These are phyloP conservation scores for Didymella pomorum DNA, from an alignment of 2,329 filamentous ascomycete genomes.

Conservation along the genomic window DNA sequence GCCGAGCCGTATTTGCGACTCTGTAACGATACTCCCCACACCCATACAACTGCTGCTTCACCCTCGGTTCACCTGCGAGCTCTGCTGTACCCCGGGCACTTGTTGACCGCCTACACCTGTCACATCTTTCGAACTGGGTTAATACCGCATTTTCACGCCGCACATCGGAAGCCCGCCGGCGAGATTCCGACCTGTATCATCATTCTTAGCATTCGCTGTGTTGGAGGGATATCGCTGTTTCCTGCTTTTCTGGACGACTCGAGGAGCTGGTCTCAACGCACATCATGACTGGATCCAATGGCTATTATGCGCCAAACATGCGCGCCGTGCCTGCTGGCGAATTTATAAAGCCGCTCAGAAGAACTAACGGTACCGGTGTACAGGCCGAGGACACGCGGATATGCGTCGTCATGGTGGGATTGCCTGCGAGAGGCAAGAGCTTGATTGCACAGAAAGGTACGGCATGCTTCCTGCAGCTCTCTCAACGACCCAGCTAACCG, in stretches of 20 bases:
- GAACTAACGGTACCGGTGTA: slow-evolving; percentile 70
- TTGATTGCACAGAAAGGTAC: slow-evolving; percentile 96
- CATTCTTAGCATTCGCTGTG: slow-evolving; percentile 27
- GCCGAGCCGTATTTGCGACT: slow-evolving; percentile 44
- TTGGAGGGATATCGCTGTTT: slow-evolving; percentile 26
- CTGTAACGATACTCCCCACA: slow-evolving; percentile 39
- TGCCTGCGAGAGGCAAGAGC: slow-evolving; percentile 95
- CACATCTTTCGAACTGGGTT: slow-evolving; percentile 6
- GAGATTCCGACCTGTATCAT: slow-evolving; percentile 38
- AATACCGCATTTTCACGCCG: slow-evolving; percentile 30
- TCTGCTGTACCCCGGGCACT: slow-evolving; percentile 17
- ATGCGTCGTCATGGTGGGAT: slow-evolving; percentile 98
- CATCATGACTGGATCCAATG: slow-evolving; percentile 48
- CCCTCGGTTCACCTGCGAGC: slow-evolving; percentile 19
- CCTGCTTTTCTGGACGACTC: slow-evolving; percentile 24
- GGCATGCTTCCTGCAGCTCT: slow-evolving; percentile 23
- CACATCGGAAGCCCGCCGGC: slow-evolving; percentile 43
- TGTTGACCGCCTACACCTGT: slow-evolving; percentile 30
- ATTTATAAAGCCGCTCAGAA: slow-evolving; percentile 54
- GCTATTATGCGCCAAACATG: slow-evolving; percentile 51
- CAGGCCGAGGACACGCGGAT: slow-evolving; percentile 96
- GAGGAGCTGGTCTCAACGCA: slow-evolving; percentile 40
- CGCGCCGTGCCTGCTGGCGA: slow-evolving; percentile 53
- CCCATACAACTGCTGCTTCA: slow-evolving; percentile 35
- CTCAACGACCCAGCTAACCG: background rate